Evolutionary conservation across 176 grass and related monocot species (phyloP).

Genomic region (maize (Zea mays)): DNA sequence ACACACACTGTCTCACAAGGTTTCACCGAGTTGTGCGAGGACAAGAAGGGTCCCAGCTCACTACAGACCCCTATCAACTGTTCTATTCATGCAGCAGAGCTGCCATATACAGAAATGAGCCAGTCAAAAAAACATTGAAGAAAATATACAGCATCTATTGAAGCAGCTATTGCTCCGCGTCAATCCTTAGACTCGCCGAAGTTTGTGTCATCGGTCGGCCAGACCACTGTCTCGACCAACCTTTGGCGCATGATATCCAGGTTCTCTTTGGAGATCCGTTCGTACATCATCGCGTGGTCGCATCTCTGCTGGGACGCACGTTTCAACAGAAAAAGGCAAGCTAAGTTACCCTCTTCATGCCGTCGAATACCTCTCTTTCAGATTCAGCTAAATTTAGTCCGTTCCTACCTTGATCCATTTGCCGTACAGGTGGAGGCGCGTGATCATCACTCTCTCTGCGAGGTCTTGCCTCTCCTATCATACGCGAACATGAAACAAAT

Average conservation of each 20-base stretch:
- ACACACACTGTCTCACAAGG: neutral
- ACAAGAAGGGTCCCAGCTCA: neutral
- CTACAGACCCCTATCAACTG: neutral
- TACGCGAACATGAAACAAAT: neutral
- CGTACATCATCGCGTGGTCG: constrained; percentile 86
- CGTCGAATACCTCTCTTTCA: neutral
- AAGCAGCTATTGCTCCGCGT: neutral
- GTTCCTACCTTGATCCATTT: constrained; percentile 80
- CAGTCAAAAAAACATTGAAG: constrained; percentile 16
- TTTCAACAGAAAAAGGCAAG: neutral
- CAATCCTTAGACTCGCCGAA: constrained; percentile 47
- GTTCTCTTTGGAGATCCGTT: constrained; percentile 83
- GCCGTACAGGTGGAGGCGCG: constrained; percentile 84
- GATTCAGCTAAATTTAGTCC: neutral
- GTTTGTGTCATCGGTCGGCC: constrained; percentile 68
- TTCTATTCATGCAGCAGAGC: constrained; percentile 20
- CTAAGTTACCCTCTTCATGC: neutral
- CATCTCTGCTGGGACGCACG: constrained; percentile 59
- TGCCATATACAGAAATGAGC: constrained; percentile 16
- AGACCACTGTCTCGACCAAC: constrained; percentile 78
- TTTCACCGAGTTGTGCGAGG: neutral
- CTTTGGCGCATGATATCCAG: constrained; percentile 82
- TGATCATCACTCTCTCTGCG: constrained; percentile 92
- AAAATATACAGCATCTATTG: constrained; percentile 5
- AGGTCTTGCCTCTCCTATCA: constrained; percentile 78